Evolutionary conservation across 768 basidiomycete genomes (phyloP).

Genomic region (Kwoniella newhampshirensis): DNA sequence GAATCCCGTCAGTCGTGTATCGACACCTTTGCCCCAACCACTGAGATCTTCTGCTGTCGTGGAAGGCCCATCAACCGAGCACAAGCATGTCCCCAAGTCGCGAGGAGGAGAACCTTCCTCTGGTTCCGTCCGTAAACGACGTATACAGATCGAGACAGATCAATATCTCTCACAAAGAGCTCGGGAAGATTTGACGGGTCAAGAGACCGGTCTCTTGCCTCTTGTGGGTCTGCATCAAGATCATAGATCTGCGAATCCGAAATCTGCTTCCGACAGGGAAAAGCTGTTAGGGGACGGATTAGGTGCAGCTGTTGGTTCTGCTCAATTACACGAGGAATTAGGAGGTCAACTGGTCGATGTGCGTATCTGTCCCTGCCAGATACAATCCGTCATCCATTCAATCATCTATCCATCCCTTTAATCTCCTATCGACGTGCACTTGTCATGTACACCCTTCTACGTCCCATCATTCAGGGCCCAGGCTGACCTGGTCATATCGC

Average conservation of each 20-base stretch:
- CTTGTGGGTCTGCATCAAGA: no score
- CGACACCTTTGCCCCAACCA: background rate
- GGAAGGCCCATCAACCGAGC: background rate
- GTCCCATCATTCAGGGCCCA: no score
- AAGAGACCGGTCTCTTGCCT: conserved; percentile 31
- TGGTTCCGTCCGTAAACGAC: background rate
- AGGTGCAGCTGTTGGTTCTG: conserved; percentile 35
- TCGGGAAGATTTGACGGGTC: conserved; percentile 30
- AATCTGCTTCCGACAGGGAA: no score
- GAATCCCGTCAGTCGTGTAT: background rate
- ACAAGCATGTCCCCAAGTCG: no score
- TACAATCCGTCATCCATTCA: no score
- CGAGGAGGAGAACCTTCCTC: conserved; percentile 3
- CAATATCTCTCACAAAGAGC: conserved; percentile 32
- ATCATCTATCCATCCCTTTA: no score
- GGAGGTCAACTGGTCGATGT: conserved; percentile 51
- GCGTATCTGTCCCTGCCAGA: no score
- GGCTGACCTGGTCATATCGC: no score
- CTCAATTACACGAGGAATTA: conserved; percentile 49
- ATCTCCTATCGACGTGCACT: no score
- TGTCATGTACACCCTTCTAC: no score
- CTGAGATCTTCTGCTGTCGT: background rate
- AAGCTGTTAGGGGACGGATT: conserved; percentile 26
- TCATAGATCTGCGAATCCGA: no score
- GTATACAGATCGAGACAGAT: conserved; percentile 8